These are phyloP conservation scores for Fusarium compactum DNA, from an alignment of 2,329 filamentous ascomycete genomes.

Conservation along the genomic window DNA sequence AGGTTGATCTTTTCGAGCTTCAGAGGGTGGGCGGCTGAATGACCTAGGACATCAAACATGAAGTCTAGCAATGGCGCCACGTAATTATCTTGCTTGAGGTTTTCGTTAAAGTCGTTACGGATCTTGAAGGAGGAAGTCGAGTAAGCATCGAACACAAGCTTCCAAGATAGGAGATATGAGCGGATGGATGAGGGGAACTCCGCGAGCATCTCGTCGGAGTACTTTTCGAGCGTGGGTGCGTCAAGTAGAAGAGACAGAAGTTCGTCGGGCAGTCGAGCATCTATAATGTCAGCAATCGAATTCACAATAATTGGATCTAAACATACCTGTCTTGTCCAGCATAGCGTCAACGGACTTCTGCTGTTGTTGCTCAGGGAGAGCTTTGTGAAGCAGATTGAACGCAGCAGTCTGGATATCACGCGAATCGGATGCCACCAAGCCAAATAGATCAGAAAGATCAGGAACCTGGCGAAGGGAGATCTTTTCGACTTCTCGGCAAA, in stretches of 20 bases:
- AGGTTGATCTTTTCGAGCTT: constrained; percentile 78
- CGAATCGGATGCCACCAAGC: constrained; percentile 80
- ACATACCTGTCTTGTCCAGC: constrained; percentile 73
- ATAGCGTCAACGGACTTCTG: constrained; percentile 82
- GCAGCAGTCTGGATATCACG: constrained; percentile 81
- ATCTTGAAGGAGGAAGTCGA: constrained; percentile 82
- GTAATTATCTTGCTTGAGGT: constrained; percentile 80
- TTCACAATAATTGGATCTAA: fast-evolving
- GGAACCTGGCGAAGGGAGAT: constrained; percentile 72
- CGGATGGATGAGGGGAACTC: constrained; percentile 77
- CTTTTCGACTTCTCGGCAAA: constrained; percentile 76
- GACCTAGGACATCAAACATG: constrained; percentile 85
- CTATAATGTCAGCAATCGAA: constrained; percentile 46
- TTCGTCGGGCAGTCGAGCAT: constrained; percentile 83
- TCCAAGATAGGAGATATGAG: constrained; percentile 89
- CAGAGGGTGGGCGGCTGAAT: constrained; percentile 77
- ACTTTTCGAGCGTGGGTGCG: constrained; percentile 75
- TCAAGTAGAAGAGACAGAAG: constrained; percentile 86
- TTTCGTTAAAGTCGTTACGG: constrained; percentile 81
- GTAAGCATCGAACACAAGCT: constrained; percentile 89
- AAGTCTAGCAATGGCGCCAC: constrained; percentile 79
- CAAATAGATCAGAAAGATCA: constrained; percentile 77
- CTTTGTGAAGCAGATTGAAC: constrained; percentile 81
- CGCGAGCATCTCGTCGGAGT: constrained; percentile 74
- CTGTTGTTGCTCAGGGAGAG: constrained; percentile 83